Base-by-base conservation (phyloP, 164 flowering plant genomes). In the Saururus chinensis region DNA sequence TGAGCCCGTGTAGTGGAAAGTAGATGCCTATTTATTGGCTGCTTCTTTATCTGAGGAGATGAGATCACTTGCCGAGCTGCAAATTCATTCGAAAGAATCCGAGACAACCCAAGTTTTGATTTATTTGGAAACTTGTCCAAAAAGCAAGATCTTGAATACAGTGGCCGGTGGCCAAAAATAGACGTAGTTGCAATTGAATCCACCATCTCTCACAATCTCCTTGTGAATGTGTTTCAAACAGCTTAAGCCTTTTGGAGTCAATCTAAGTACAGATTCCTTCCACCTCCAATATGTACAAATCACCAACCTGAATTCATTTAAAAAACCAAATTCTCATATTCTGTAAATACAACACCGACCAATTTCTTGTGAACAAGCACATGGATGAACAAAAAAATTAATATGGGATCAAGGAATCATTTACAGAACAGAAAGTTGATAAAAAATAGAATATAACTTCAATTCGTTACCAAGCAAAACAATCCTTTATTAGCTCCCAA, bases 111-210 rank as follows among this genome's bases (percentile, higher is more conserved):
- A 7, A 63, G 30, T 22, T 65, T 78, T 61, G 70, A 41, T 21
- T 64, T 76, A 6, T 40, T 40, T 60, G 22, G 19, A 1, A 68
- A 68, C 0, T 68, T 73, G 64, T 71, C 79, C 51, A 37, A 62
- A n/a, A n/a, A n/a, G 65, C 55, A 20, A 70, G 69, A 66, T 17
- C 70, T 67, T 55, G 60, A 67, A 71, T 40, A 60, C 26, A 78
- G 12, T 2, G 86, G 87, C 8, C 81, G 63, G 30, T 77, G 78
- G 42, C 85, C 84, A 12, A 90, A 68, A 66, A 84, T 70, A 57
- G 95, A 83, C 13, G 87, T 73, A 1, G 91, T 64, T 1, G 87
- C 82, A 63, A 90, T 76, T 19, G 90, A 77, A 41, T 87, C 87
- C 68, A 79, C 81, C 92, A 87, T 88, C 57, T 69, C 71, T 16